These are phyloP conservation scores for Sporothrix pallida DNA, from an alignment of 2,329 filamentous ascomycete species.

Conservation along the genomic window DNA sequence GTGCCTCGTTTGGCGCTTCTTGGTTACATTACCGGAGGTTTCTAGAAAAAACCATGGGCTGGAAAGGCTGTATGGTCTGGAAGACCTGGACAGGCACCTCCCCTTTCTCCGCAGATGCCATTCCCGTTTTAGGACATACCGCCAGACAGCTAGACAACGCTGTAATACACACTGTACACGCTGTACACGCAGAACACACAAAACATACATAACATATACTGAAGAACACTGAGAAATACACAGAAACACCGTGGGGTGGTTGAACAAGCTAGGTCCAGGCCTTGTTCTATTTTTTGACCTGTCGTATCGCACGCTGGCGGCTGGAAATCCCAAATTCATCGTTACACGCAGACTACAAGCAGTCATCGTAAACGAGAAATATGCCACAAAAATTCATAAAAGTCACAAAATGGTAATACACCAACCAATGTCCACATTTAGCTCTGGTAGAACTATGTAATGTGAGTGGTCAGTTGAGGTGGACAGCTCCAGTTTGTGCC, in stretches of 20 bases:
- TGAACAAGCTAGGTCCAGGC: not conserved
- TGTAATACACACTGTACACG: not conserved
- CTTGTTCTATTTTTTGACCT: not conserved
- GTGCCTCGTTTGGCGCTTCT: constrained; percentile 22
- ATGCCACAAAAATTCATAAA: not conserved
- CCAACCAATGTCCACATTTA: constrained; percentile 7
- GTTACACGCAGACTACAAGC: constrained; percentile 21
- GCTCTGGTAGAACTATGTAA: not conserved
- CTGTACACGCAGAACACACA: not conserved
- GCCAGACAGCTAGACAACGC: not conserved
- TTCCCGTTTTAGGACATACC: not conserved
- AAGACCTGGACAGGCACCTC: not conserved
- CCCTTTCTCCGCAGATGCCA: not conserved
- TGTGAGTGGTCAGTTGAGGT: not conserved
- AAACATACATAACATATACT: not conserved
- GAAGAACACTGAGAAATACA: not conserved
- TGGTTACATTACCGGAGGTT: constrained; percentile 24
- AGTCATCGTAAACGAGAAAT: constrained; percentile 17
- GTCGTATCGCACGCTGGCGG: constrained; percentile 19
- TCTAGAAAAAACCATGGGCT: constrained; percentile 18
- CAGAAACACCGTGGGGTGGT: not conserved
- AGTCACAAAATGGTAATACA: no score
- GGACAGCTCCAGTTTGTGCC: not conserved
- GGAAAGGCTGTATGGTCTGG: not conserved
- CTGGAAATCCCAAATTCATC: not conserved